Conservation (phyloP, 345 rosid genomes). For the Excoecaria agallocha region DNA sequence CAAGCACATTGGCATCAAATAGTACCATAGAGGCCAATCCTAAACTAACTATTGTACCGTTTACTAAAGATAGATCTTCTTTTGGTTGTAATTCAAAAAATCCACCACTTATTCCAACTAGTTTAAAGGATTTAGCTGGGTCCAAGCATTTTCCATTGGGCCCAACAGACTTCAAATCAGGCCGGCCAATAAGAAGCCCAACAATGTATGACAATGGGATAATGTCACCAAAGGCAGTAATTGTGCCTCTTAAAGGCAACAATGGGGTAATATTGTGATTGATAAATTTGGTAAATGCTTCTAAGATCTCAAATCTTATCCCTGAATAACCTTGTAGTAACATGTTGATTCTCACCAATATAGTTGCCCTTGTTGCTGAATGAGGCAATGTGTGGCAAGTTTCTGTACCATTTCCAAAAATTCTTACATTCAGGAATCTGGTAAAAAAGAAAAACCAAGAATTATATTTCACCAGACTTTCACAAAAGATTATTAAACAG, state of each 20-base stretch:
- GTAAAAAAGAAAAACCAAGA: no score
- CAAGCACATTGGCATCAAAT: constrained; percentile 45
- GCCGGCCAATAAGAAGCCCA: constrained; percentile 43
- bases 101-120: no score
- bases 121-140: no score
- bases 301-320: constrained; percentile 46
- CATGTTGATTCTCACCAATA: constrained; percentile 43
- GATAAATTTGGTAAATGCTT: constrained; percentile 36
- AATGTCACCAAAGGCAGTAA: constrained; percentile 49
- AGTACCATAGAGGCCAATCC: constrained; percentile 50
- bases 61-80: constrained; percentile 53
- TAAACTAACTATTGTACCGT: constrained; percentile 51
- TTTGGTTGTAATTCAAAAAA: constrained; percentile 50
- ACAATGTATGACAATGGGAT: constrained; percentile 53
- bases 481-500: no score
- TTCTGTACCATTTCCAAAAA: no score
- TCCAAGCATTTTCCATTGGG: no score
- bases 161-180: no score
- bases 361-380: constrained; percentile 46
- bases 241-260: constrained; percentile 47
- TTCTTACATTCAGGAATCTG: constrained; percentile 46
- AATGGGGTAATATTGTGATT: constrained; percentile 41
- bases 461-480: no score
- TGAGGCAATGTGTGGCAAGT: no score
- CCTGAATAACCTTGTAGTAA: constrained; percentile 54